Base-by-base conservation (phyloP, 2,329 filamentous ascomycete genomes). In the Thyridium curvatum region DNA sequence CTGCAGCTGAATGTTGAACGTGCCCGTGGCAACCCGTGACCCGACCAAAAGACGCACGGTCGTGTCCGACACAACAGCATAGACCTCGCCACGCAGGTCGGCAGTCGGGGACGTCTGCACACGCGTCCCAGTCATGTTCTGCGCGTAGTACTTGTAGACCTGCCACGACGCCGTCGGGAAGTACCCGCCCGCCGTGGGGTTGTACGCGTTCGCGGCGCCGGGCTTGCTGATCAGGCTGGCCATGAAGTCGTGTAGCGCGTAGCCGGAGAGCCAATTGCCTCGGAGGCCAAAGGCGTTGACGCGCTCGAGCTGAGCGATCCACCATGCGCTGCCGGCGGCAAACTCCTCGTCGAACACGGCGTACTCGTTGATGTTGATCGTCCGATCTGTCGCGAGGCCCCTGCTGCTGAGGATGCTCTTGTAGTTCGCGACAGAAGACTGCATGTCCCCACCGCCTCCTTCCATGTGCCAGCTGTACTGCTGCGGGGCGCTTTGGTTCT, bases 291-390 rank as follows among this genome's bases (percentile, higher is more conserved):
- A 47, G 4, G 60, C 47, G 40, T 71, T 58, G 48, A 61, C 52
- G 1, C 69, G 59, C 42, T 73, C 69, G 2, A 73, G 59, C 17
- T 64, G 65, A 2, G 62, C 50, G 28, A 74, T 66, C 54, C 62
- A 72, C 55, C 60, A 73, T 0, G 60, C 68, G 1, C 61, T 53
- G 4, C 53, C 58, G 1, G 60, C 51, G 0, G 69, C 62, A 8
- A 62, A 53, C 39, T 72, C 64, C 44, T 72, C 63, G 7, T 44
- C 44, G 15, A 48, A 55, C 2, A 47, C 50, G 4, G 55, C 69
- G 43, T 74, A 74, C 44, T 74, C 70, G 43, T 74, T 72, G 48
- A 73, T 61, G 42, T 71, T 68, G 29, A 71, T 55, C 1, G 55
- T 53, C 3, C 52, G 51, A 0, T 53, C 43, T 6, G 21, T 26